These are phyloP conservation scores for Ceratocystis ficicola DNA, from an alignment of 2,329 filamentous ascomycete genomes.

Conservation along the genomic window DNA sequence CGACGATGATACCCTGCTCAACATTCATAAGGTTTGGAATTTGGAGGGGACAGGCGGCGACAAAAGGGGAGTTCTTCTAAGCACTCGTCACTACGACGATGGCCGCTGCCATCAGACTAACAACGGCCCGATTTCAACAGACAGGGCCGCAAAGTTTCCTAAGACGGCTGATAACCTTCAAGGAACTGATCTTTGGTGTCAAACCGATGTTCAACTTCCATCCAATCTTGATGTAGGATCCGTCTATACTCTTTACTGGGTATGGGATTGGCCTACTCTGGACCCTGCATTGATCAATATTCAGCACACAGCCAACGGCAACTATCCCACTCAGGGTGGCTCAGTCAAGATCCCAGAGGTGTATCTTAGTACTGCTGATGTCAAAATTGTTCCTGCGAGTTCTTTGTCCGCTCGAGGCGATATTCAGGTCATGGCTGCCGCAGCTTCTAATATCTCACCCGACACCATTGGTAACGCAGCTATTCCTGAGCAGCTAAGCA, in stretches of 20 bases:
- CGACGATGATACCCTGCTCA: slow-evolving; percentile 37
- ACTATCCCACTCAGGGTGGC: slow-evolving; percentile 29
- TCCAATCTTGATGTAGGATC: slow-evolving; percentile 47
- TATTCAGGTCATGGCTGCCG: background rate
- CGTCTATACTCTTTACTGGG: slow-evolving; percentile 79
- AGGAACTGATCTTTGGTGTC: slow-evolving; percentile 59
- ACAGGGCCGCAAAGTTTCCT: slow-evolving; percentile 47
- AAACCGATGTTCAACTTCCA: slow-evolving; percentile 68
- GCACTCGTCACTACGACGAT: slow-evolving; percentile 75
- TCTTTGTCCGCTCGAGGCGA: background rate
- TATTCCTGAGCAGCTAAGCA: slow-evolving; percentile 36
- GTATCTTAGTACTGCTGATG: slow-evolving; percentile 33
- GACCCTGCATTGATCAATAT: slow-evolving; percentile 33
- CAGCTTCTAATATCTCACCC: slow-evolving; percentile 9
- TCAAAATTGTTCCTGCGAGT: slow-evolving; percentile 29
- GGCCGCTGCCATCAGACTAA: slow-evolving; percentile 79
- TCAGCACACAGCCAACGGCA: slow-evolving; percentile 31
- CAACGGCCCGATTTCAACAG: slow-evolving; percentile 40
- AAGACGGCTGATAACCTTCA: slow-evolving; percentile 39
- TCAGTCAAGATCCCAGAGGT: slow-evolving; percentile 30
- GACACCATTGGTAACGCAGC: slow-evolving; percentile 35
- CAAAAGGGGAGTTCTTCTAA: slow-evolving; percentile 60
- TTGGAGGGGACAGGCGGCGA: slow-evolving; percentile 69
- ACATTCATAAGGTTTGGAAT: slow-evolving; percentile 71
- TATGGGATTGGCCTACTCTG: slow-evolving; percentile 82